phyloP scores from a whole-genome alignment of 306 rosid genomes.

The Oemleria cerasiformis region DNA sequence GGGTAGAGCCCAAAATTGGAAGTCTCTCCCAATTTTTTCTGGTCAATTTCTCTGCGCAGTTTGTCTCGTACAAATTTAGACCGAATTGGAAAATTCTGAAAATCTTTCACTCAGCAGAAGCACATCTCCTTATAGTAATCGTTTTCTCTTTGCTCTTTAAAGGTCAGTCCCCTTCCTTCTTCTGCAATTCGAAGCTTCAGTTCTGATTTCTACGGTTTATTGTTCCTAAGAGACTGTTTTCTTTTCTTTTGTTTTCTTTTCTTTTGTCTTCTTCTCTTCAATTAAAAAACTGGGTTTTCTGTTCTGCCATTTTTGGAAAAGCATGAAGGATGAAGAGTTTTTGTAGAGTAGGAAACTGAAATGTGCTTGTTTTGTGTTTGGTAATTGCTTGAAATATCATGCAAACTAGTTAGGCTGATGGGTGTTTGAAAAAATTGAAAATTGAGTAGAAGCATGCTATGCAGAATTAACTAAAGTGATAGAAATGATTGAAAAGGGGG shows the following conservation, averaged over 20 bases:
- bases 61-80: not conserved
- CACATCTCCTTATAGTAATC: not conserved
- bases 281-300: not conserved
- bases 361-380: not conserved
- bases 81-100: not conserved
- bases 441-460: not conserved
- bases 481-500: not conserved
- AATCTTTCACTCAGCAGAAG: not conserved
- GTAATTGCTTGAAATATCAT: not conserved
- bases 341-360: not conserved
- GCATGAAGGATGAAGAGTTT: not conserved
- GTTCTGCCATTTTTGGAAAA: not conserved
- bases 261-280: not conserved
- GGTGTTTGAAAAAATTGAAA: not conserved
- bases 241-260: not conserved
- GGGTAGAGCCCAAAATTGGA: not conserved
- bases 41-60: not conserved
- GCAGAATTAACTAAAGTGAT: not conserved
- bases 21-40: not conserved
- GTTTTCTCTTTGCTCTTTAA: not conserved
- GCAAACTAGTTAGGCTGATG: slow-evolving; percentile 15
- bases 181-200: not conserved
- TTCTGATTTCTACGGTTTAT: not conserved
- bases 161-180: not conserved
- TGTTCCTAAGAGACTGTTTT: not conserved